Evolutionary conservation across 495 filamentous ascomycete species (phyloP).

Genomic region (Penicillium crystallinum): DNA sequence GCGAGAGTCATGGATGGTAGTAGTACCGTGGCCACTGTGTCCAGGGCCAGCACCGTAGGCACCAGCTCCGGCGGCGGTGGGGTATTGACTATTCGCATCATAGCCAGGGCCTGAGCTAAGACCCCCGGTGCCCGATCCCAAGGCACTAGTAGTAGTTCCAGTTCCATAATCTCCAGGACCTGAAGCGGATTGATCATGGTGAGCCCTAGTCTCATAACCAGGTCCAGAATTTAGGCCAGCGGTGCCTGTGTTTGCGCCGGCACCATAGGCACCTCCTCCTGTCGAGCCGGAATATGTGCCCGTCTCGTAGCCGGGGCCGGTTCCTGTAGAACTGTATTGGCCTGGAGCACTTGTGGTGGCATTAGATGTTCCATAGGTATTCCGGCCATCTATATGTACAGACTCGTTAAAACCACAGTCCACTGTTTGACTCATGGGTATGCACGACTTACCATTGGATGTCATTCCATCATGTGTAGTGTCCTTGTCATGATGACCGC

Average conservation of each 20-base stretch:
- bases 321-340: slow-evolving; percentile 6
- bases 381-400: slow-evolving; percentile 38
- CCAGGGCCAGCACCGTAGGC: slow-evolving; percentile 15
- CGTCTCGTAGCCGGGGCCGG: slow-evolving; percentile 3
- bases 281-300: not conserved
- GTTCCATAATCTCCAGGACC: slow-evolving; percentile 14
- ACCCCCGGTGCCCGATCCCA: not conserved
- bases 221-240: not conserved
- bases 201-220: not conserved
- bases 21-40: slow-evolving; percentile 14
- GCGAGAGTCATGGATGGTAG: not conserved
- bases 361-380: slow-evolving; percentile 6
- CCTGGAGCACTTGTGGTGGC: slow-evolving; percentile 5
- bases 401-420: slow-evolving; percentile 32
- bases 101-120: not conserved
- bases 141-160: not conserved
- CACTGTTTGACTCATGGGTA: not conserved
- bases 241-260: not conserved
- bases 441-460: slow-evolving; percentile 18
- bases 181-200: not conserved
- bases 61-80: not conserved
- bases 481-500: slow-evolving; percentile 35
- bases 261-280: not conserved
- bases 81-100: not conserved
- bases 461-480: slow-evolving; percentile 36